Evolutionary conservation across 805 yeast species (phyloP).

Genomic region (Kodamaea lidongshanica): DNA sequence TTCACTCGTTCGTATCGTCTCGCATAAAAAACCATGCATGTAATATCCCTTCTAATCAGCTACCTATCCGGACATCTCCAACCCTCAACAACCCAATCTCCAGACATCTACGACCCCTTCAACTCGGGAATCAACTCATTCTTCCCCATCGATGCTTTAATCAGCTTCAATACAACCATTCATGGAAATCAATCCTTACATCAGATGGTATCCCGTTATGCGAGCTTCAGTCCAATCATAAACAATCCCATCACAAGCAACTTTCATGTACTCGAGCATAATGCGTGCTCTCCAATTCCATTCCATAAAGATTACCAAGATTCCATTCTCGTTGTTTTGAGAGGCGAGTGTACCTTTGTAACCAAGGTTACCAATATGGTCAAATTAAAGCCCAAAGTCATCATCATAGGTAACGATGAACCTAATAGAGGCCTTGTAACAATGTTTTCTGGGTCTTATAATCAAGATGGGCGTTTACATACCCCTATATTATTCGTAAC

Average conservation of each 20-base stretch:
- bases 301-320: slow-evolving; percentile 15
- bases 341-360: slow-evolving; percentile 38
- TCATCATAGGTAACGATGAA: slow-evolving; percentile 52
- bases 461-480: slow-evolving; percentile 29
- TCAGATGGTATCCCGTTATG: slow-evolving; percentile 31
- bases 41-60: no score
- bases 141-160: slow-evolving; percentile 36
- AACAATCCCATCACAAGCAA: slow-evolving; percentile 18
- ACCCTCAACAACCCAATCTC: no score
- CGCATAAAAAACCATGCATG: no score
- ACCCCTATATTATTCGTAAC: slow-evolving; percentile 52
- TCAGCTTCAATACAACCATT: slow-evolving; percentile 24
- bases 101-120: slow-evolving; percentile 24
- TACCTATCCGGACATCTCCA: no score
- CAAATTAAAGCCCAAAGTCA: slow-evolving; percentile 37
- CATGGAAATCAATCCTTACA: slow-evolving; percentile 12
- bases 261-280: slow-evolving; percentile 12
- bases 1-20: no score
- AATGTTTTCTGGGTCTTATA: slow-evolving; percentile 46
- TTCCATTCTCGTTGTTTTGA: slow-evolving; percentile 24
- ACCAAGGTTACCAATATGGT: slow-evolving; percentile 44
- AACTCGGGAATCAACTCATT: slow-evolving; percentile 32
- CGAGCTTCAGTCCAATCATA: slow-evolving; percentile 36
- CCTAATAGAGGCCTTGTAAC: slow-evolving; percentile 43
- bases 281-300: slow-evolving; percentile 22